Percentiles rank a stretch among this genome's conserved stretches.
Evolutionary conservation across 257 asterid genomes (phyloP).

Genomic region (Fraxinus anomala): DNA sequence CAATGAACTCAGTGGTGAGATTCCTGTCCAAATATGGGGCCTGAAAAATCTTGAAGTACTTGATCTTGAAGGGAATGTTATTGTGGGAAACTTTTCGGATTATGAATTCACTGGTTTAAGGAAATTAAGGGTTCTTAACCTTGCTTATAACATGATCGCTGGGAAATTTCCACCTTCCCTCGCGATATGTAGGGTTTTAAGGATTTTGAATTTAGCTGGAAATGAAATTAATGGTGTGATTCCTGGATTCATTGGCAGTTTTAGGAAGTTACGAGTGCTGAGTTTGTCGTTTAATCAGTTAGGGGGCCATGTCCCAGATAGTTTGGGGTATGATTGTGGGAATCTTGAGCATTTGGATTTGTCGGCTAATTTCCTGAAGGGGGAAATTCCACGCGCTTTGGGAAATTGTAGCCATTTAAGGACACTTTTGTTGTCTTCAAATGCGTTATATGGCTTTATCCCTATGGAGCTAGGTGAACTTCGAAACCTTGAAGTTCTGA

Average conservation of each 20-base stretch:
- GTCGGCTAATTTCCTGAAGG: constrained; percentile 38
- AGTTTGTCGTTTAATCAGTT: constrained; percentile 49
- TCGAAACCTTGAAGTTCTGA: constrained; percentile 38
- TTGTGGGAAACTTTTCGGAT: constrained; percentile 36
- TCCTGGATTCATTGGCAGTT: constrained; percentile 39
- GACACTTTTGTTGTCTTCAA: constrained; percentile 50
- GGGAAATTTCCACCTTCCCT: constrained; percentile 42
- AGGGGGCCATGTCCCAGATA: constrained; percentile 35
- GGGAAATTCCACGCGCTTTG: constrained; percentile 40
- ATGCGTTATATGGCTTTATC: constrained; percentile 35
- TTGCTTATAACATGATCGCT: constrained; percentile 36
- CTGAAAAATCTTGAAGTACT: constrained; percentile 43
- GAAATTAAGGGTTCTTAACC: constrained; percentile 44
- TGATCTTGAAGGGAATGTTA: constrained; percentile 50
- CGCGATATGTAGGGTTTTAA: constrained; percentile 32
- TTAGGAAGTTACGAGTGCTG: constrained; percentile 31
- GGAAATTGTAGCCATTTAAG: constrained; percentile 39
- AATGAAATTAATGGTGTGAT: constrained; percentile 33
- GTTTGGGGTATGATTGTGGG: constrained; percentile 32
- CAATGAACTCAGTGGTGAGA: constrained; percentile 42
- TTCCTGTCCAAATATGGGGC: constrained; percentile 43
- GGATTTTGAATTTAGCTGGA: constrained; percentile 41
- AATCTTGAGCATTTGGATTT: constrained; percentile 51
- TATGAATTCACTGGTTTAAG: constrained; percentile 33
- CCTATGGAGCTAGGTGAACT: constrained; percentile 46